These are phyloP conservation scores for Cyathus pygmaeus DNA, from an alignment of 1,284 basidiomycete species.

Conservation along the genomic window DNA sequence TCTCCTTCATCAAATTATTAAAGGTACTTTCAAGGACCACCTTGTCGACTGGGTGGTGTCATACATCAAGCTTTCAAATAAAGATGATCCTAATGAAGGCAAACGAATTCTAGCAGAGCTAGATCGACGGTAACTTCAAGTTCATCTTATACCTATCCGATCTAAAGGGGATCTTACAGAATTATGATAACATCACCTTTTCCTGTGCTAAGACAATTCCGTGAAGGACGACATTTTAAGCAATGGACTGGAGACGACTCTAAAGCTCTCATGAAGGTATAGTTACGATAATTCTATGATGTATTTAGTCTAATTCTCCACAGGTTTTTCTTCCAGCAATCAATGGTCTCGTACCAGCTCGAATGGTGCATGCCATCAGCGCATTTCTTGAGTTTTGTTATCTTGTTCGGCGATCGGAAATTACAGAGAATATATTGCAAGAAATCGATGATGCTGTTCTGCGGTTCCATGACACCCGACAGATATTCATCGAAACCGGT, in stretches of 20 bases:
- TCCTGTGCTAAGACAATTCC: conserved; percentile 11
- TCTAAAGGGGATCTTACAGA: conserved; percentile 11
- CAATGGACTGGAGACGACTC: conserved; percentile 25
- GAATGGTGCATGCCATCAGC: conserved; percentile 20
- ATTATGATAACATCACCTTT: conserved; percentile 12
- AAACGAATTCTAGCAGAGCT: not conserved
- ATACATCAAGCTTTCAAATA: not conserved
- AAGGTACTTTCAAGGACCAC: conserved; percentile 31
- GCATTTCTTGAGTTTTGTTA: conserved; percentile 43
- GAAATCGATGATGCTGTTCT: conserved; percentile 28
- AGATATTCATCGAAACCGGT: conserved; percentile 30
- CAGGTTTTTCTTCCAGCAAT: conserved; percentile 27
- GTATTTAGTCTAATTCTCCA: too few relatives aligned
- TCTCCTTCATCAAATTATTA: conserved; percentile 53
- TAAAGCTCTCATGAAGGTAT: conserved; percentile 20
- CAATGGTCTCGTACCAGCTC: conserved; percentile 17
- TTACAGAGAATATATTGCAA: conserved; percentile 21
- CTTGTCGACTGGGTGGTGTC: conserved; percentile 1
- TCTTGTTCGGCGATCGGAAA: conserved; percentile 26
- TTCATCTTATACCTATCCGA: not conserved
- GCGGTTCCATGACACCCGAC: conserved; percentile 32
- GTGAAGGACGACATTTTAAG: conserved; percentile 19
- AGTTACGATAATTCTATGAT: too few relatives aligned
- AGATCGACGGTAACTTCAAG: not conserved
- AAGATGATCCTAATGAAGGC: not conserved